Percentiles rank a stretch among this genome's conserved stretches.
Evolutionary conservation across 73 alveolate species (phyloP).

Genomic region (Stentor roeselii): DNA sequence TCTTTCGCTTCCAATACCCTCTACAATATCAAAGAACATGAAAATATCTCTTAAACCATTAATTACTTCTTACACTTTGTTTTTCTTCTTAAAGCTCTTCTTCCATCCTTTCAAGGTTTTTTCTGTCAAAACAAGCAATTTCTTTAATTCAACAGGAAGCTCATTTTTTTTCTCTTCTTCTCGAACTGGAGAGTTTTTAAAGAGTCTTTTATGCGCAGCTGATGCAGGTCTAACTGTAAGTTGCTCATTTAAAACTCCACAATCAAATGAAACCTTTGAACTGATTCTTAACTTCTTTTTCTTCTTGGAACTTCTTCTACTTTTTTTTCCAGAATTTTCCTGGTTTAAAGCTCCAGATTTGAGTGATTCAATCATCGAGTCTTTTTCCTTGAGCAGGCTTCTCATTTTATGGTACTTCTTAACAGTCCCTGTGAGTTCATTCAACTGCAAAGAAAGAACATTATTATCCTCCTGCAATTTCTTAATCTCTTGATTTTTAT

Average conservation of each 20-base stretch:
- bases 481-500: neutral
- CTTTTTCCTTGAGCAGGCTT: neutral
- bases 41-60: too few relatives aligned
- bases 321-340: neutral
- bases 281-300: too few relatives aligned
- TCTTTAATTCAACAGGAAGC: neutral
- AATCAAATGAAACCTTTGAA: neutral
- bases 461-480: neutral
- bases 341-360: neutral
- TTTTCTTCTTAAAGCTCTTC: neutral
- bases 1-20: too few relatives aligned
- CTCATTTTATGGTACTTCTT: neutral
- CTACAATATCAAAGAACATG: too few relatives aligned
- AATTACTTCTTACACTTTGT: too few relatives aligned
- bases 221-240: neutral
- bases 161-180: neutral
- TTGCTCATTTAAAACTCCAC: neutral
- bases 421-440: neutral
- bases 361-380: neutral
- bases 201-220: constrained; percentile 4
- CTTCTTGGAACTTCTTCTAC: neutral
- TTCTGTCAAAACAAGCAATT: neutral
- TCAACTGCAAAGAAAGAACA: neutral
- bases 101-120: neutral
- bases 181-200: neutral